Base-by-base conservation (phyloP, 441 rosid species). In the Populus hybrid region DNA sequence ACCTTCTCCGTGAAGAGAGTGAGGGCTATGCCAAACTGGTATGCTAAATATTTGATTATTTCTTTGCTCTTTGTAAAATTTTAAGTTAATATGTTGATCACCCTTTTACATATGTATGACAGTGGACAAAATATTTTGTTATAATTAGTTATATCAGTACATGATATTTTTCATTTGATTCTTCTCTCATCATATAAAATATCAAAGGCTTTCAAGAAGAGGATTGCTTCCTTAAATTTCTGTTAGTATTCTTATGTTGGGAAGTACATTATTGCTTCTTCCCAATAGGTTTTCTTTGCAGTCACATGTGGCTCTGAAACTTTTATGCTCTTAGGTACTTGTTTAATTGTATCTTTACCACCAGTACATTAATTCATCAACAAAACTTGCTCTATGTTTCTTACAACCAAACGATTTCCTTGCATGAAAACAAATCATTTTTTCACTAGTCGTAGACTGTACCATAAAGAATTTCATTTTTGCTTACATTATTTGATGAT, bases 1-100 rank as follows among this genome's bases (percentile, higher is more conserved):
- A 97, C 85, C 93, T 97, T 85, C 93, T 95, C 73, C 94, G 99
- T 36, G 99, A 97, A 86, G 99, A 97, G 87, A 97, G 98, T 54
- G 99, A 97, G 87, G 99, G 99, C 85, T 97, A 97, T 85, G 99
- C 99, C 72, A 97, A 97, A 87, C 87, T 97, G 99, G 99, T 97
- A 88, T 21, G 88, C 68, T 71, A 61, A 16, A 57, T 71, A 69
- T 77, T 71, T 75, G 32, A 21, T 79, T 69, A 30, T 35, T 74
- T 35, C 16, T 57, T 73, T 6, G 35, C 28, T 35, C 20, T 57
- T 69, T 6, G 36, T 32, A 38, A 24, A 26, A n/a, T 40, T 57
- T 74, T 36, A 12, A 24, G 46, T 66, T 73, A 2, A 50, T 34
- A 75, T 20, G 24, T 57, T 70, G 46, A 64, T 73, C 28, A 46